These are phyloP conservation scores for Mitragyna speciosa DNA, from an alignment of 257 asterid genomes.

Conservation along the genomic window DNA sequence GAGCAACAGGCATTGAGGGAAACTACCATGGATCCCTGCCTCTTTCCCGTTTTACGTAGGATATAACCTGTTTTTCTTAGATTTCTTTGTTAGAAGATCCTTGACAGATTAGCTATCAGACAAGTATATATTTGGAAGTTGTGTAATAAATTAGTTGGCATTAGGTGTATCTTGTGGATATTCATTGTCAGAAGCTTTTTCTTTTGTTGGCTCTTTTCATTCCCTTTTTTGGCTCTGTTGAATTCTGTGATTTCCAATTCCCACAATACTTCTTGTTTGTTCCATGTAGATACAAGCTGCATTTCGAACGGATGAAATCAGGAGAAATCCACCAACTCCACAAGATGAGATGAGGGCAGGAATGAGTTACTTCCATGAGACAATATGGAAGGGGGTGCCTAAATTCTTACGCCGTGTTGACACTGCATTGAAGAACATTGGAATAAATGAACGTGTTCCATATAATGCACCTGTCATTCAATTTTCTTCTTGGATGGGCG, in stretches of 20 bases:
- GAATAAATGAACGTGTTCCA: constrained; percentile 52
- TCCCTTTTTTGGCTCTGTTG: neutral
- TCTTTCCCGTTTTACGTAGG: neutral
- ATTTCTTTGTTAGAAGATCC: neutral
- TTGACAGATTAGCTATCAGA: neutral
- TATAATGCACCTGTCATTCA: constrained; percentile 54
- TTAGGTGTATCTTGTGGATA: neutral
- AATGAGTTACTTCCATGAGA: constrained; percentile 58
- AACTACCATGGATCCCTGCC: neutral
- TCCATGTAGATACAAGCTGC: constrained; percentile 77
- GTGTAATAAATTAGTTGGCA: neutral
- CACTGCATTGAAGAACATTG: constrained; percentile 47
- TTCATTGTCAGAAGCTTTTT: neutral
- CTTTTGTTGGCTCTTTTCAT: neutral
- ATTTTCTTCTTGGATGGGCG: constrained; percentile 64
- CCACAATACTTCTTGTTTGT: neutral
- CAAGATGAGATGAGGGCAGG: constrained; percentile 64
- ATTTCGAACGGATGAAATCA: constrained; percentile 52
- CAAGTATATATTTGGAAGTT: neutral
- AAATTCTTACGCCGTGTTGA: constrained; percentile 50
- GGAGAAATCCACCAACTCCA: constrained; percentile 55
- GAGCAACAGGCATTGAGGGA: too few relatives aligned
- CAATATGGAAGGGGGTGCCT: constrained; percentile 56
- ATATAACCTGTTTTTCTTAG: neutral
- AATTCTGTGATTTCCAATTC: neutral